Percentiles rank a stretch among this genome's conserved stretches.
phyloP scores from a whole-genome alignment of 2,329 filamentous ascomycete genomes.

The Furcasterigmium sp. region DNA sequence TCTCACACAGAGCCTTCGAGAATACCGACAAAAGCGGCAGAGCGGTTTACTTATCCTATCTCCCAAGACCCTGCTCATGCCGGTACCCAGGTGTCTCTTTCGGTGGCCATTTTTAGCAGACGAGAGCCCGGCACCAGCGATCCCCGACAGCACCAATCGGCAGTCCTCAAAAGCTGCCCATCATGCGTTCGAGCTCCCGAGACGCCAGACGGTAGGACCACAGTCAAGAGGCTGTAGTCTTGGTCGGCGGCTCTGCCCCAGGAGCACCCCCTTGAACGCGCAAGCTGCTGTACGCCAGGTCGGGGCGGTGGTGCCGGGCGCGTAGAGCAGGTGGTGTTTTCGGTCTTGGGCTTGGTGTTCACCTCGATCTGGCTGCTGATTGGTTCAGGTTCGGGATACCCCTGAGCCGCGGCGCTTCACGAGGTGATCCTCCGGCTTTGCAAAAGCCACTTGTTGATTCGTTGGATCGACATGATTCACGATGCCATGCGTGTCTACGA shows the following conservation, averaged over 20 bases:
- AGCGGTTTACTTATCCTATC: no score
- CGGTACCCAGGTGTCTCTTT: no score
- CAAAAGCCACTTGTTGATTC: no score
- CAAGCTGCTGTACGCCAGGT: not conserved
- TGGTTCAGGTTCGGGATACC: not conserved
- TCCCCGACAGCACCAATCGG: not conserved
- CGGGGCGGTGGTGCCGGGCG: not conserved
- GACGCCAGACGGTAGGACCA: not conserved
- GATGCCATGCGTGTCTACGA: no score
- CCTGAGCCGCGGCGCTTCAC: not conserved
- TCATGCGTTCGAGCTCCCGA: not conserved
- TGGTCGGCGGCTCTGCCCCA: not conserved
- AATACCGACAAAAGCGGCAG: not conserved
- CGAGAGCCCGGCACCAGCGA: not conserved
- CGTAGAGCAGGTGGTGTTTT: not conserved
- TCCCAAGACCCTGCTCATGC: no score
- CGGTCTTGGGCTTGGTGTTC: not conserved
- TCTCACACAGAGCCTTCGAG: no score
- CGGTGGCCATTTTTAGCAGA: not conserved
- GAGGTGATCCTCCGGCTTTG: no score
- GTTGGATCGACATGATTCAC: no score
- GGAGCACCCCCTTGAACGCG: not conserved
- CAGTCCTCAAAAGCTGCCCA: not conserved
- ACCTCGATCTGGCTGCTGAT: not conserved
- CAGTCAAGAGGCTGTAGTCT: not conserved